Base-by-base conservation (phyloP, 2,329 filamentous ascomycete species). In the Allantophomopsis lycopodina region DNA sequence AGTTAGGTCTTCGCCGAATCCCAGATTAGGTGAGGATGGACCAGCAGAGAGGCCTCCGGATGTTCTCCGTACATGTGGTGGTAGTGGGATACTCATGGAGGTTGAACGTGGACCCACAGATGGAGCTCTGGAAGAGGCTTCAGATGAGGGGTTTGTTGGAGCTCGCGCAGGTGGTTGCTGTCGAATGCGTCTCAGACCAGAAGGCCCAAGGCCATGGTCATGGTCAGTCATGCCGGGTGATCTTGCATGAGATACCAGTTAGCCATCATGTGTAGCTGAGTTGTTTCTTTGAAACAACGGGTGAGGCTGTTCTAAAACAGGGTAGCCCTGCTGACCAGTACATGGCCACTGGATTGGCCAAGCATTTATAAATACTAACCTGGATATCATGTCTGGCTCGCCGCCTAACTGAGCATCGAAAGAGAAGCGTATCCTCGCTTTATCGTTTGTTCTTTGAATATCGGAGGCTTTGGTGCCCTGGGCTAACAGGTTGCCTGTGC, bases 151-250 rank as follows among this genome's bases (percentile, higher is more conserved):
- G 43, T 81, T 60, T 20, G 80, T 80, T 41, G 80, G 69, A 39
- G 71, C 68, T 57, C 79, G 71, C 41, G 74, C 65, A 32, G 76
- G 71, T 44, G 82, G 81, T 53, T 87, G 80, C 60, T 95, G 89
- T 58, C 91, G 83, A 59, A 98, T 98, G 53, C 91, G 83, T 57
- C 88, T 82, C 55, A 98, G 72, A 49, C 91, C 88, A 41, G 86
- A 93, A 35, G 81, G 72, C 40, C 85, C 85, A 46, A 91, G 64
- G 50, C 85, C 85, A 68, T 91, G 83, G 55, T 94, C 87, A 62
- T 89, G 85, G 61, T 89, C 87, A 48, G 77, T 70, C 57, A 93
- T 73, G 56, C 94, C 73, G 54, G 86, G 76, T 54, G 84, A 85
- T 66, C 85, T 93, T 58, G 46, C 44, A 45, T 41, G 44, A 43